Base-by-base conservation (phyloP, 306 rosid species). In the Biancaea sappan region DNA sequence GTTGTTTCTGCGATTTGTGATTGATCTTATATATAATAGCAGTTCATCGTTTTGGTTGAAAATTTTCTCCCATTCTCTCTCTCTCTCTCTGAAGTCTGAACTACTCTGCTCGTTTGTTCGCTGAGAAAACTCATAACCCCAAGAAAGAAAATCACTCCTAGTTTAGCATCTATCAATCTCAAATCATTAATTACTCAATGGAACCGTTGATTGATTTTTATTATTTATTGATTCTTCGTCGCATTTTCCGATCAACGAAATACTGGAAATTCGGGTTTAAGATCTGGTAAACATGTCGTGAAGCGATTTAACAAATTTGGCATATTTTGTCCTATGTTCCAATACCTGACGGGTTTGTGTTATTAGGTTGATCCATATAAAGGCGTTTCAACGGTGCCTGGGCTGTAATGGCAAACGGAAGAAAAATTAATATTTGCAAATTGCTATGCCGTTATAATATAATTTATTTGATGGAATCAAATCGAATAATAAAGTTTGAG, bases 261-360 rank as follows among this genome's bases (percentile, higher is more conserved):
- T 43, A 16, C 41, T 61, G 66, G 60, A 29, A 44, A 77, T 66
- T 3, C 76, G 58, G 50, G 37, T 50, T 29, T 69, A 70, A 15
- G 81, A 75, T 59, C 66, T 61, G 65, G 75, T 79, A 59, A 66
- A 83, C 73, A 80, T 31, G 79, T 80, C 56, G 77, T 71, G 60
- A 69, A 60, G 35, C 51, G 34, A 50, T n/a, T 65, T 44, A 77
- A 61, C 69, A 7, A 74, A 63, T 73, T 0, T 59, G 69, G 66
- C 41, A 32, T 19, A 32, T 18, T 19, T 10, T 69, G 82, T 81
- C 59, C 44, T 44, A 63, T 47, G 58, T 51, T 28, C 28, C 37
- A 37, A 6, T 37, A 37, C 41, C 1, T 26, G 35, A 54, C 4
- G 3, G 19, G 37, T 25, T 56, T 11, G 37, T 25, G 25, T 11